Percentiles rank a stretch among this genome's conserved stretches.
Evolutionary conservation across 805 yeast genomes (phyloP).

Genomic region (Monosporozyma aerobia): DNA sequence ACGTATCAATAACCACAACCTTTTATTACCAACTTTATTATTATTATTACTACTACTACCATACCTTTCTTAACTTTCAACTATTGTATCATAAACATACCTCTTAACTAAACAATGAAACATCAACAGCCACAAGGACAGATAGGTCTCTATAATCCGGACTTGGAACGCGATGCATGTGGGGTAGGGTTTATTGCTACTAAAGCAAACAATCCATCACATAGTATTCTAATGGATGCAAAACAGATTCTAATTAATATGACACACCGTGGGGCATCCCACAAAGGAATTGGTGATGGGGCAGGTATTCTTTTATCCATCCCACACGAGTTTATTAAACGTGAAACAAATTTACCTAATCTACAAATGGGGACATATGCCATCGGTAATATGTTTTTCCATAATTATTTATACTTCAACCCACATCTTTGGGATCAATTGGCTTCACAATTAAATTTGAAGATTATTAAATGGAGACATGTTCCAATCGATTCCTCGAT

Average conservation of each 20-base stretch:
- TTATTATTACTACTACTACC: constrained; percentile 44
- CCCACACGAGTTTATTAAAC: constrained; percentile 77
- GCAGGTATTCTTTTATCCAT: constrained; percentile 93
- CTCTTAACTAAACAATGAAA: not conserved
- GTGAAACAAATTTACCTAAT: constrained; percentile 72
- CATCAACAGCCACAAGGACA: constrained; percentile 25
- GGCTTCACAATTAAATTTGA: constrained; percentile 66
- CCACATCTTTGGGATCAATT: constrained; percentile 36
- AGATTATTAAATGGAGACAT: constrained; percentile 87
- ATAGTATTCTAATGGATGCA: constrained; percentile 90
- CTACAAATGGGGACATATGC: constrained; percentile 72
- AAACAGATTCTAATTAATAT: constrained; percentile 81
- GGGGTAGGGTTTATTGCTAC: constrained; percentile 98
- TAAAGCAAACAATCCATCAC: constrained; percentile 79
- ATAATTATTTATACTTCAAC: constrained; percentile 9
- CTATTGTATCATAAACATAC: no score
- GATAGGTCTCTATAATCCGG: constrained; percentile 89
- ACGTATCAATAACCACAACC: no score
- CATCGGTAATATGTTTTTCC: constrained; percentile 86
- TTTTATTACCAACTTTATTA: constrained; percentile 8
- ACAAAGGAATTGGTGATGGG: constrained; percentile 98
- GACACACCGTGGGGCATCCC: constrained; percentile 99
- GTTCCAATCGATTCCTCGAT: constrained; percentile 94
- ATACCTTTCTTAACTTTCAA: not conserved
- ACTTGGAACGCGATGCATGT: constrained; percentile 91